Base-by-base conservation (phyloP, 192 early-diverging fungal species). In the Entomortierella chlamydospora region DNA sequence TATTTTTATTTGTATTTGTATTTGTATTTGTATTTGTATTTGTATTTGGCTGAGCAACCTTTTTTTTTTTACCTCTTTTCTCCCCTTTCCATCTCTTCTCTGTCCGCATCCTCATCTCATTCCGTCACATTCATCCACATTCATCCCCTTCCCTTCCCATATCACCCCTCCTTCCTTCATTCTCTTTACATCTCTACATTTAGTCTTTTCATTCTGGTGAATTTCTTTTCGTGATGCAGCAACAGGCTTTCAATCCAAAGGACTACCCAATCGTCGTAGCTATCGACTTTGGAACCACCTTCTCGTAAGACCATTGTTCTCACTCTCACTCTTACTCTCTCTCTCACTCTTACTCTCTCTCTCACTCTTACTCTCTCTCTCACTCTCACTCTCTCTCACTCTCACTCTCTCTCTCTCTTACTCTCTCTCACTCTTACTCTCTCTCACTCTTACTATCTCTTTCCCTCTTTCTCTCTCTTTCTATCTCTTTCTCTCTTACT, bases 201-300 rank as follows among this genome's bases (percentile, higher is more conserved):
- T 45, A 7, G 29, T 30, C 28, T 30, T 45, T 17, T 22, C 10
- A 25, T 57, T 9, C 20, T 28, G 20, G 29, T 58, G 30, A 52
- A 23, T 28, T 33, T 3, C 13, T 13, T 25, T 26, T 43, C 29
- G 20, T 31, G 61, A 61, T 55, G 61, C 61, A 64, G 42, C 67
- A 68, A 28, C 61, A 64, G 47, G 55, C 61, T 43, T 72, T 64
- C 41, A 72, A 72, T 52, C 70, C 61, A 37, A 72, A 72, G 41
- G 70, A 72, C 20, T 72, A 64, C 41, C 70, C 70, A 31, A 72
- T 72, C 61, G 70, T 72, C 70, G 70, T 72, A 25, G 70, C 70
- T 39, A 72, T 72, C 47, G 70, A 72, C 55, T 72, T 72, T 64
- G 70, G 70, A 11, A 72, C 70, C 42, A 72, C 70, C n/a, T 72